phyloP scores from a whole-genome alignment of 176 grass and related monocot species.

The Oryza glaberrima region DNA sequence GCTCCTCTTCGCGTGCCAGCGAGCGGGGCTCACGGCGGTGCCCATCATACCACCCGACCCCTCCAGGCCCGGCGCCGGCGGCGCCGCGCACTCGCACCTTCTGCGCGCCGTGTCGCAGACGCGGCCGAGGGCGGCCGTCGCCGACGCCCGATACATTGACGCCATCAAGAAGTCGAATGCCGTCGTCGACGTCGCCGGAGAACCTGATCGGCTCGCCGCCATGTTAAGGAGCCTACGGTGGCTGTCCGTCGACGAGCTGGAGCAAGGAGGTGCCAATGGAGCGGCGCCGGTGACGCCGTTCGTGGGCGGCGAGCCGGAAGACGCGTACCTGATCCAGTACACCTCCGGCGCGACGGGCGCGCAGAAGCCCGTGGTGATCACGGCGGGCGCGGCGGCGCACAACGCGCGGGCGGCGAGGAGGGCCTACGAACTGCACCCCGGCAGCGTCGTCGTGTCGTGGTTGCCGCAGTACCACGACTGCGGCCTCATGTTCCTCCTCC shows the following conservation, averaged over 20 bases:
- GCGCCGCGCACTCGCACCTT: slow-evolving; percentile 43
- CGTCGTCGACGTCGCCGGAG: no score
- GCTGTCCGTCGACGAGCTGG: slow-evolving; percentile 51
- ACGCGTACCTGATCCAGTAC: slow-evolving; percentile 64
- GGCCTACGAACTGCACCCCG: slow-evolving; percentile 49
- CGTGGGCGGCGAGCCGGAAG: slow-evolving; percentile 30
- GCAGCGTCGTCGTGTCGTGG: slow-evolving; percentile 61
- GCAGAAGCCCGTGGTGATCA: slow-evolving; percentile 56
- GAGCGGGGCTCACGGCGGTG: slow-evolving; percentile 55
- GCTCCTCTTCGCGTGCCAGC: slow-evolving; percentile 70
- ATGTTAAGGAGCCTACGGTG: slow-evolving; percentile 31
- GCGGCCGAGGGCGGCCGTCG: slow-evolving; percentile 43
- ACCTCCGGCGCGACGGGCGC: slow-evolving; percentile 64
- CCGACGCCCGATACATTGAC: slow-evolving; percentile 27
- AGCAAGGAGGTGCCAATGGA: neutral
- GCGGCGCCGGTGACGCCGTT: neutral
- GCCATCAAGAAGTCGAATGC: neutral
- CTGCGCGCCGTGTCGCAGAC: slow-evolving; percentile 53
- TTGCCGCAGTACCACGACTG: slow-evolving; percentile 71
- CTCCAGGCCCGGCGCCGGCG: neutral
- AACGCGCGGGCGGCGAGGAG: slow-evolving; percentile 61
- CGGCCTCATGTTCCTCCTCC: slow-evolving; percentile 73
- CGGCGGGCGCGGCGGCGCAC: slow-evolving; percentile 53
- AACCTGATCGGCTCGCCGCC: neutral
- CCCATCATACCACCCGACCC: slow-evolving; percentile 52